Base-by-base conservation (phyloP, 75 land plant species). In the Selaginella moellendorffii region DNA sequence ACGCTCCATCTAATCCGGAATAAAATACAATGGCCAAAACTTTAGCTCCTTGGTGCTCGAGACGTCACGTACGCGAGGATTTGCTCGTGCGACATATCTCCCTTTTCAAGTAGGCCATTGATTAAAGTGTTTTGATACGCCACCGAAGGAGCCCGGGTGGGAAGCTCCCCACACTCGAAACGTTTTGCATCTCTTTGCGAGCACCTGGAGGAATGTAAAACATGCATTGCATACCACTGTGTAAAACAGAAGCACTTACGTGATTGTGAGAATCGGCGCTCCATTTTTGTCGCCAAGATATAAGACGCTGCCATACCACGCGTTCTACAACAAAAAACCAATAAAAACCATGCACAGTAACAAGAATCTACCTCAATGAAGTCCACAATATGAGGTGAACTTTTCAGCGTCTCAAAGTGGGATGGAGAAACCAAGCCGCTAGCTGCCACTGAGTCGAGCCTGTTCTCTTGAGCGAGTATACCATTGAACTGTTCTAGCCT, bases 401-500 rank as follows among this genome's bases (percentile, higher is more conserved):
- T 70, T 56, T 28, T 64, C 54, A 70, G 30, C 28, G 21, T 28
- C 5, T 53, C 42, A 1, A 90, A 63, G 46, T 54, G 31, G 52
- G 52, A 18, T 31, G 52, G 25, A 65, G 69, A 82, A 53, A 83
- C 68, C 53, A 74, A 72, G 28, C 82, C 21, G 26, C 21, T 46
- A 63, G 27, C 25, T 23, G 21, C 12, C 12, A 21, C 18, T 2
- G 22, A 2, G 53, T 24, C 66, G 29, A 53, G 2, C 30, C 1
- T 0, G 67, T 93, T 93, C 65, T 93, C 98, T 68, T 93, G 98
- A 63, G 68, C 53, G 63, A 89, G 28, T 46, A 93, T 54, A 68
- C 88, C 98, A 68, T 89, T 85, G 69, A 93, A 86, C 73, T 93
- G 98, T 61, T 83, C 87, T 52, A 93, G 75, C 78, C 98, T 93